Conservation (phyloP, 176 grass and related monocot genomes). For the Cenchrus fungigraminus region DNA sequence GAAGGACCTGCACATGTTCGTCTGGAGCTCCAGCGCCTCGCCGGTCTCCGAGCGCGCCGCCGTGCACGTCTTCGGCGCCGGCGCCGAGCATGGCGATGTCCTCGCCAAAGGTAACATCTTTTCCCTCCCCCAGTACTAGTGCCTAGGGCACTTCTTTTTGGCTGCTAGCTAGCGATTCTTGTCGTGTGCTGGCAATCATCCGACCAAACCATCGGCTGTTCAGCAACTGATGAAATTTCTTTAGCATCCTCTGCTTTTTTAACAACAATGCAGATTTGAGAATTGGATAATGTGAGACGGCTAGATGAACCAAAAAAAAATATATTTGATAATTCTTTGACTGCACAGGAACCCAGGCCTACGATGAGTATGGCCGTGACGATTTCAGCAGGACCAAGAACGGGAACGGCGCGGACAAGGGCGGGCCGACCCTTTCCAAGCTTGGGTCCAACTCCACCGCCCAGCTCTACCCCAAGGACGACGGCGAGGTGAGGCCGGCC, state of each 20-base stretch:
- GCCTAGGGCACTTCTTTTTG: too few relatives aligned
- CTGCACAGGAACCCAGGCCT: constrained; percentile 47
- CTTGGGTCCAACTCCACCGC: constrained; percentile 85
- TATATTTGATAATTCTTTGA: background rate
- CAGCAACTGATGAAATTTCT: background rate
- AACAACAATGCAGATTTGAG: background rate
- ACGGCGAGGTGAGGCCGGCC: constrained; percentile 47
- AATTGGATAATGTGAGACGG: background rate
- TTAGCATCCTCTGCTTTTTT: background rate
- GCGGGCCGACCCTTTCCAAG: constrained; percentile 69
- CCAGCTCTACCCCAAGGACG: constrained; percentile 73
- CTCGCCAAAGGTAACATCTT: constrained; percentile 57
- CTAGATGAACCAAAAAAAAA: background rate
- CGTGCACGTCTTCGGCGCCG: constrained; percentile 47
- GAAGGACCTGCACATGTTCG: constrained; percentile 97
- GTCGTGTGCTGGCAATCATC: background rate
- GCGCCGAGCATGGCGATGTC: constrained; percentile 56
- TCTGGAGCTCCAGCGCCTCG: constrained; percentile 99
- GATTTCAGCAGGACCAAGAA: constrained; percentile 69
- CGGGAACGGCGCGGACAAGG: constrained; percentile 49
- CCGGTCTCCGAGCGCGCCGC: constrained; percentile 69
- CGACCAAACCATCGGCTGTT: too few relatives aligned
- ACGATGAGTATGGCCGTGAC: constrained; percentile 57
- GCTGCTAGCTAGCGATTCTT: too few relatives aligned
- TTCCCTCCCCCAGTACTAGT: background rate